A percentile compares a stretch with the other conserved stretches of the same genome.
phyloP scores from a whole-genome alignment of 2,329 filamentous ascomycete genomes.

The Exserohilum rostratum region DNA sequence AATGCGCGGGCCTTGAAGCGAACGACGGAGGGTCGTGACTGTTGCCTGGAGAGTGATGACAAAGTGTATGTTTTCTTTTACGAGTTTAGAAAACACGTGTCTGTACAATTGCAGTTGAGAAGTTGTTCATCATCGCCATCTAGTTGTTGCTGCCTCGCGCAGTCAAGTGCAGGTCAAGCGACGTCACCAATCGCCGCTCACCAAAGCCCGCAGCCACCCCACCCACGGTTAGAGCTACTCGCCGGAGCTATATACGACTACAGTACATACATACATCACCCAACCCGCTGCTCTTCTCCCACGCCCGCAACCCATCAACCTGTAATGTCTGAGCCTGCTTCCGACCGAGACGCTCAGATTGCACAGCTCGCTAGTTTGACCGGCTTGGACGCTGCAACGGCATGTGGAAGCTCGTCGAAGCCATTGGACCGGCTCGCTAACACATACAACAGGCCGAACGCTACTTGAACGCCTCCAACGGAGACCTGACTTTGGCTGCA shows the following conservation, averaged over 20 bases:
- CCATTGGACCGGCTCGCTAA: constrained; percentile 31
- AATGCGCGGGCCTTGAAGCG: too few relatives aligned
- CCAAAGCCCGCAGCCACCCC: constrained; percentile 4
- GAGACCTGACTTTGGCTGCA: constrained; percentile 54
- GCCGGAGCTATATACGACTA: not conserved
- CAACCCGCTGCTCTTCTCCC: constrained; percentile 1
- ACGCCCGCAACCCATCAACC: not conserved
- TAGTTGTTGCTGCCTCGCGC: too few relatives aligned
- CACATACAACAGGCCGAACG: constrained; percentile 49
- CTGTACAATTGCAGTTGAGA: too few relatives aligned
- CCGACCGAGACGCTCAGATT: constrained; percentile 44
- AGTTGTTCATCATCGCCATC: too few relatives aligned
- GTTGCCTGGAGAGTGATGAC: too few relatives aligned
- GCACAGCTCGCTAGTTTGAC: constrained; percentile 46
- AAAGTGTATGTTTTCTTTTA: too few relatives aligned
- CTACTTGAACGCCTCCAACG: constrained; percentile 52
- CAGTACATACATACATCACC: not conserved
- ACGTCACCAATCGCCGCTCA: constrained; percentile 14
- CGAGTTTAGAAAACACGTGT: too few relatives aligned
- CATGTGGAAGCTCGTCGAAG: constrained; percentile 41
- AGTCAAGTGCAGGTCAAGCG: constrained; percentile 2
- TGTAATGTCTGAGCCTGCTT: constrained; percentile 42
- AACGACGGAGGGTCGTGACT: too few relatives aligned
- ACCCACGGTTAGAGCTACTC: not conserved
- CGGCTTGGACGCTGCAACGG: constrained; percentile 42